A percentile compares a stretch with the other conserved stretches of the same genome.
These are phyloP conservation scores for Oryza australiensis DNA, from an alignment of 176 grass and related monocot genomes.

Conservation along the genomic window DNA sequence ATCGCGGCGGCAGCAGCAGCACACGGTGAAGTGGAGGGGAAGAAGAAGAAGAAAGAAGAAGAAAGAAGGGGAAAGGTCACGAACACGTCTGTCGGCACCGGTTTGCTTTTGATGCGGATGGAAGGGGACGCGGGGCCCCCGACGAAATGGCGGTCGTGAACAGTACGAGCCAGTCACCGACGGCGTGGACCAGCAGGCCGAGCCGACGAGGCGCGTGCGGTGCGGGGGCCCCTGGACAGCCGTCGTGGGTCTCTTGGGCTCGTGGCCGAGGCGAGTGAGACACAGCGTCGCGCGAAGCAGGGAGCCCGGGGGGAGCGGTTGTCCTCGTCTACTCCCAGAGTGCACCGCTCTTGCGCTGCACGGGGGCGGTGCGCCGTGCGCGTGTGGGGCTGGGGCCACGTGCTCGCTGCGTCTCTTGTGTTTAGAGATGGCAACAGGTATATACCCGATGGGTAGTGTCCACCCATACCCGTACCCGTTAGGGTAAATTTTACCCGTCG, in stretches of 20 bases:
- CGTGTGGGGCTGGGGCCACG: not conserved
- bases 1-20: no score
- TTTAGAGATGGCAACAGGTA: no score
- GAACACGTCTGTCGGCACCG: not conserved
- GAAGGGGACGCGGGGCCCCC: not conserved
- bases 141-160: not conserved
- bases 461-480: no score
- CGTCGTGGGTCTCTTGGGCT: no score
- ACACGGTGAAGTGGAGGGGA: not conserved
- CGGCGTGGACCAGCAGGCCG: not conserved
- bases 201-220: no score
- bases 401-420: not conserved
- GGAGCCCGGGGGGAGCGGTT: not conserved
- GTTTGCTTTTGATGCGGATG: not conserved
- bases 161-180: not conserved
- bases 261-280: not conserved
- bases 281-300: not conserved
- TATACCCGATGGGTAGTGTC: no score
- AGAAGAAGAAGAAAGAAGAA: not conserved
- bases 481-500: no score
- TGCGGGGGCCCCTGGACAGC: no score
- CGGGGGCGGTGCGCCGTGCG: not conserved
- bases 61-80: not conserved
- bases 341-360: not conserved
- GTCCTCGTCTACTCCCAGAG: not conserved